Evolutionary conservation across 805 yeast genomes (phyloP), one percentile per base, ranked within the genome.

Genomic region (Ogataea angusta): DNA sequence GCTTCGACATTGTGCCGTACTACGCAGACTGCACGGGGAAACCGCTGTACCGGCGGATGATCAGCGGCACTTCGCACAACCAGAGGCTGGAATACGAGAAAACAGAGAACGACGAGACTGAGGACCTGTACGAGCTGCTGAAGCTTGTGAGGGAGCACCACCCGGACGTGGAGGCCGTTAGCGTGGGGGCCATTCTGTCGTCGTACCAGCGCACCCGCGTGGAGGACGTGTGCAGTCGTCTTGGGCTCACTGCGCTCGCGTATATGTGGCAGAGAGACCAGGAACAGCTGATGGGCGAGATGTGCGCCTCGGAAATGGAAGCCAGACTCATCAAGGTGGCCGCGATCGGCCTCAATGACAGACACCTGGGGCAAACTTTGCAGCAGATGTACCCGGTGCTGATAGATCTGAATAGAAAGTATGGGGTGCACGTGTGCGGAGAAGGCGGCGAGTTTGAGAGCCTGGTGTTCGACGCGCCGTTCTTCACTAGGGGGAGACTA

Each of bases 391-490:
- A 73, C 40, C 84, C 87, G 1, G 72, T 67, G 0, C 61, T 93
- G 57, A 48, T 68, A 10, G 67, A 67, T 28, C 65, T 90, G 45
- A 83, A 89, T 58, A 45, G 58, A 8, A 64, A 68, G 60, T 90
- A 77, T 63, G 95, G 90, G 2, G 85, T 90, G 10, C 96, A 91
- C 60, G 80, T 93, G 0, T 93, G 99, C 66, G 99, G 99, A 10
- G 99, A 93, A 68, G 99, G 99, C 24, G 99, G 99, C 1, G 99
- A 93, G 62, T 93, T 88, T 62, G 99, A 93, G 60, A 83, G 96
- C 0, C 67, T 91, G 51, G 98, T 91, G 2, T 68, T 93, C 21
- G 96, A 93, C 61, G 87, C 95, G 1, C 95, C 96, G 0, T 82
- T 87, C 45, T 93, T 91, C 65, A 66, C 64, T 23, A 67, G 74